phyloP scores from a whole-genome alignment of 257 asterid species.

The Solanum pinnatisectum region DNA sequence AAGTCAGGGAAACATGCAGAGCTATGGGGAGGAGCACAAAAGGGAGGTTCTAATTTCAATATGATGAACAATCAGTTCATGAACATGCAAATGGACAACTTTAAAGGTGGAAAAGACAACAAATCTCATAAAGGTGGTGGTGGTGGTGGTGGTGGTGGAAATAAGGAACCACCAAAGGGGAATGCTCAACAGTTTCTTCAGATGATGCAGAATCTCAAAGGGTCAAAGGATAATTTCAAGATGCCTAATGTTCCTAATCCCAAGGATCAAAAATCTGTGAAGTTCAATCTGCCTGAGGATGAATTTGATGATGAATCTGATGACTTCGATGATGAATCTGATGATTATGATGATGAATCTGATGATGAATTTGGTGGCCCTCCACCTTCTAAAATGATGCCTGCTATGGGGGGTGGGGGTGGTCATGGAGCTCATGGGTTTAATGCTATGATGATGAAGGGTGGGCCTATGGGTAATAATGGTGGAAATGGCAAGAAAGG shows the following conservation, averaged over 20 bases:
- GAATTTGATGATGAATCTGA: slow-evolving; percentile 31
- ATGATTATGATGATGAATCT: slow-evolving; percentile 7
- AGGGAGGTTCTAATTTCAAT: slow-evolving; percentile 17
- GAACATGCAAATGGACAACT: slow-evolving; percentile 32
- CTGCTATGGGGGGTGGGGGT: slow-evolving; percentile 11
- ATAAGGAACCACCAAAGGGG: slow-evolving; percentile 22
- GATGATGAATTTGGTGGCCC: slow-evolving; percentile 24
- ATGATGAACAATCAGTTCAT: slow-evolving; percentile 30
- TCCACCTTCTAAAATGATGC: slow-evolving; percentile 14
- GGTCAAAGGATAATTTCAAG: not conserved
- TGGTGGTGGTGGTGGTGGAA: slow-evolving; percentile 22
- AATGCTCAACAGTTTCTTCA: slow-evolving; percentile 14
- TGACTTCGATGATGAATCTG: not conserved
- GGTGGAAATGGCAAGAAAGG: slow-evolving; percentile 37
- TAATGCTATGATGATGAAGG: slow-evolving; percentile 22
- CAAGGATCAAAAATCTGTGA: slow-evolving; percentile 57
- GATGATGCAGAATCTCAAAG: slow-evolving; percentile 5
- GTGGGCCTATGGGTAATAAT: slow-evolving; percentile 14
- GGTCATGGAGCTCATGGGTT: slow-evolving; percentile 5
- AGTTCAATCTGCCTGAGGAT: slow-evolving; percentile 40
- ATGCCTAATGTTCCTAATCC: slow-evolving; percentile 17
- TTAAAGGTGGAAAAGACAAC: slow-evolving; percentile 31
- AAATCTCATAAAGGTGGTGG: slow-evolving; percentile 28
- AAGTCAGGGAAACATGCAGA: slow-evolving; percentile 73
- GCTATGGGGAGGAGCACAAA: slow-evolving; percentile 41